Conservation (phyloP, 192 early-diverging fungal genomes). For the Physocladia obscura region DNA sequence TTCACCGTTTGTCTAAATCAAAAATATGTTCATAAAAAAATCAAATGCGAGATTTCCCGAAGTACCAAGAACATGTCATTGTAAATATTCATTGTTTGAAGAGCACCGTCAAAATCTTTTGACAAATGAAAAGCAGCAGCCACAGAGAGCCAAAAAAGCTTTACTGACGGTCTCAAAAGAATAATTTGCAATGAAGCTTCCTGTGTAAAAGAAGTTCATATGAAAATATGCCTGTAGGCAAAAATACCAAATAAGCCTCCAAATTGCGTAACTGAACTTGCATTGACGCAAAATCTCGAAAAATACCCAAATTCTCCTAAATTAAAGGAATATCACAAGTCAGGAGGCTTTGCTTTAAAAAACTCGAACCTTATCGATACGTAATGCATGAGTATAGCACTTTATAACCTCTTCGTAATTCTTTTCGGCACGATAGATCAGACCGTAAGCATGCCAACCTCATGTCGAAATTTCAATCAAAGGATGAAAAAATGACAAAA, state of each 20-base stretch:
- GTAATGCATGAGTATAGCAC: slow-evolving; percentile 87
- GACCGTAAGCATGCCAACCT: slow-evolving; percentile 96
- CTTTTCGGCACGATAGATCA: slow-evolving; percentile 87
- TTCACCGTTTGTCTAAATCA: slow-evolving; percentile 12
- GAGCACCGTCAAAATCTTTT: slow-evolving; percentile 71
- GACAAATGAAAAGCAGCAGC: slow-evolving; percentile 82
- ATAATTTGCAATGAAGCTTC: slow-evolving; percentile 49
- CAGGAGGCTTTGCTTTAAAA: neutral
- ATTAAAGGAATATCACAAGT: neutral
- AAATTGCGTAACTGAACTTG: slow-evolving; percentile 87
- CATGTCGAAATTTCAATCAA: slow-evolving; percentile 1
- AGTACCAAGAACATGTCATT: slow-evolving; percentile 69
- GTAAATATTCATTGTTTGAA: slow-evolving; percentile 68
- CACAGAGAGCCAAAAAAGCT: slow-evolving; percentile 81
- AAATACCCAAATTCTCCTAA: slow-evolving; percentile 88
- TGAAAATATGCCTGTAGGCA: neutral
- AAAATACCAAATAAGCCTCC: slow-evolving; percentile 61
- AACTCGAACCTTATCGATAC: slow-evolving; percentile 67
- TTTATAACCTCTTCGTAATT: slow-evolving; percentile 91
- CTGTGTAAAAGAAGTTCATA: neutral
- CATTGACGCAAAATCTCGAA: slow-evolving; percentile 83
- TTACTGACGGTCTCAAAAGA: slow-evolving; percentile 64
- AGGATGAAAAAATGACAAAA: neutral
- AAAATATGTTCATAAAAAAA: neutral
- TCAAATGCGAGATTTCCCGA: neutral